Percentiles rank a stretch among this genome's conserved stretches.
These are phyloP conservation scores for Scutellospora calospora DNA, from an alignment of 371 early-diverging fungal genomes.

Conservation along the genomic window DNA sequence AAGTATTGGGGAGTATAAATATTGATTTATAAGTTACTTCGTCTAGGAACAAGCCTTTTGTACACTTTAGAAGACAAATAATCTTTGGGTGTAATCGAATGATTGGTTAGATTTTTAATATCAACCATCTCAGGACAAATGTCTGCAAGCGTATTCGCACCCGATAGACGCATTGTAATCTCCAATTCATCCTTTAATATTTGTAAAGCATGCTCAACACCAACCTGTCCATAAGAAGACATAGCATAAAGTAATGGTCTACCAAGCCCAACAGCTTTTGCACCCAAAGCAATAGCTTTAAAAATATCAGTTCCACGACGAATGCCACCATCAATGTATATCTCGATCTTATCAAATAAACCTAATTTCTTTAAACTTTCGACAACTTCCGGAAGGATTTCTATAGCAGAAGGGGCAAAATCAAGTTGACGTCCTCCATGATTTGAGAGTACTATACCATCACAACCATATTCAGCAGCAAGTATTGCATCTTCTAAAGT, in stretches of 20 bases:
- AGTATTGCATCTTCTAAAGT: conserved; percentile 89
- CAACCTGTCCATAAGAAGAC: conserved; percentile 70
- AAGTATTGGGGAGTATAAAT: too few relatives aligned
- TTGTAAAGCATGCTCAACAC: conserved; percentile 76
- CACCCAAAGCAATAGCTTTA: conserved; percentile 95
- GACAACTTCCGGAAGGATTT: conserved; percentile 86
- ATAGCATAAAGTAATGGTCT: conserved; percentile 80
- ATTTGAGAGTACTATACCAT: conserved; percentile 91
- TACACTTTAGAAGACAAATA: conserved; percentile 54
- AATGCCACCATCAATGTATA: conserved; percentile 94
- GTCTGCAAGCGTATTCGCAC: conserved; percentile 65
- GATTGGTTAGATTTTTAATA: conserved; percentile 61
- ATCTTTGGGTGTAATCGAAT: conserved; percentile 57
- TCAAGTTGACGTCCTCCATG: conserved; percentile 98
- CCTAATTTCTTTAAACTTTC: conserved; percentile 64
- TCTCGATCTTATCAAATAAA: conserved; percentile 71
- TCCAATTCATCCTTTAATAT: conserved; percentile 79
- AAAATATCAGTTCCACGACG: conserved; percentile 91
- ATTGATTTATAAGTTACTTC: conserved; percentile 43
- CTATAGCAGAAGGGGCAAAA: conserved; percentile 73
- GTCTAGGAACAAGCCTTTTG: conserved; percentile 56
- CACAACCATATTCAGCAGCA: conserved; percentile 80
- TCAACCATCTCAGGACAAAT: conserved; percentile 69
- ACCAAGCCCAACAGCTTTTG: conserved; percentile 92
- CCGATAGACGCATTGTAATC: conserved; percentile 80